Percentiles rank a stretch among this genome's conserved stretches.
Evolutionary conservation across 768 basidiomycete genomes (phyloP).

Genomic region (Boletus coccyginus): DNA sequence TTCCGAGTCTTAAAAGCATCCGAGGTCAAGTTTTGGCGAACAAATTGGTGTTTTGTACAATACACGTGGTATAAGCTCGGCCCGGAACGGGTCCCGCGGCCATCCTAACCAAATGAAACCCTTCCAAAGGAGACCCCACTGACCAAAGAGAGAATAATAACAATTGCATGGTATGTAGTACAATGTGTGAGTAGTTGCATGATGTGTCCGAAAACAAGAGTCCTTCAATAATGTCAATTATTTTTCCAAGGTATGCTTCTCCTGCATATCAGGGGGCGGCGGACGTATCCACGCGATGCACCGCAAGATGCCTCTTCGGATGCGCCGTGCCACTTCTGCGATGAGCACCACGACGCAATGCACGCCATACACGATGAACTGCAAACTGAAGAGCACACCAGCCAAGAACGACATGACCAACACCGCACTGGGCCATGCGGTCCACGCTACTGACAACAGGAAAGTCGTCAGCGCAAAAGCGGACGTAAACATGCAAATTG

Average conservation of each 20-base stretch:
- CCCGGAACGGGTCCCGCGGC: neutral
- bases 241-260: constrained; percentile 4
- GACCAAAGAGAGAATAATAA: neutral
- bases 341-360: constrained; percentile 23
- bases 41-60: neutral
- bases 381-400: constrained; percentile 58
- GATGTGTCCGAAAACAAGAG: neutral
- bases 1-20: too few species aligned
- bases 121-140: neutral
- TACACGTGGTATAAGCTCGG: neutral
- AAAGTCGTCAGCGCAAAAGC: constrained; percentile 58
- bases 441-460: constrained; percentile 58
- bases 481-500: constrained; percentile 56
- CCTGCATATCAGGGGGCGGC: constrained; percentile 2
- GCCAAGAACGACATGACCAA: constrained; percentile 55
- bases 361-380: constrained; percentile 61
- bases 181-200: neutral
- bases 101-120: neutral
- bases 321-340: neutral
- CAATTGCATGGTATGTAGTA: constrained; percentile 7
- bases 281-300: constrained; percentile 14
- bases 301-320: constrained; percentile 12
- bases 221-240: constrained; percentile 2
- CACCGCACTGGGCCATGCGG: constrained; percentile 62
- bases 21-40: too few species aligned